Evolutionary conservation across 495 filamentous ascomycete genomes (phyloP).

Genomic region (Friedmanniomyces endolithicus): DNA sequence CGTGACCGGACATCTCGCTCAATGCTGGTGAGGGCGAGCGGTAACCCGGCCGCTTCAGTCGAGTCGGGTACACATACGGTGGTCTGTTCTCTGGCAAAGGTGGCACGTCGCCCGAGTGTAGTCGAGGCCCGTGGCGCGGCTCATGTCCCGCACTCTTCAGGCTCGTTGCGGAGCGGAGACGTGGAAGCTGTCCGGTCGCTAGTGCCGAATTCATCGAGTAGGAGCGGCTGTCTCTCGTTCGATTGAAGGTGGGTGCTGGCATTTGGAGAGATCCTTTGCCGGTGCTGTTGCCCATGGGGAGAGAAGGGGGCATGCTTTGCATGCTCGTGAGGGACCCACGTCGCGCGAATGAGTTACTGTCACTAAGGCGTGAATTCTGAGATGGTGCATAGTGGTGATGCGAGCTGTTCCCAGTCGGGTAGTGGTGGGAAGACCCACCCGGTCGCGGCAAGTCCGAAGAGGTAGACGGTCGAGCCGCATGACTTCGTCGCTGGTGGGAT

Average conservation of each 20-base stretch:
- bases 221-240: conserved; percentile 34
- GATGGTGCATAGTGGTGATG: conserved; percentile 24
- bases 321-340: conserved; percentile 21
- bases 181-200: conserved; percentile 40
- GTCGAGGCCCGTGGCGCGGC: conserved; percentile 31
- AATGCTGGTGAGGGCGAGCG: conserved; percentile 51
- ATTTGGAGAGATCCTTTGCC: conserved; percentile 17
- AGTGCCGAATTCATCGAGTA: conserved; percentile 45
- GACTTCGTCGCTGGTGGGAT: conserved; percentile 20
- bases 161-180: conserved; percentile 42
- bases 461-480: conserved; percentile 20
- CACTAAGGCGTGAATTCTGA: conserved; percentile 17
- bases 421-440: conserved; percentile 5
- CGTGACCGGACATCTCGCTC: conserved; percentile 29
- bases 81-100: conserved; percentile 35
- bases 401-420: conserved; percentile 9
- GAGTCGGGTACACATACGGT: conserved; percentile 52
- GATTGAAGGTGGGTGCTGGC: conserved; percentile 16
- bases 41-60: conserved; percentile 51
- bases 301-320: conserved; percentile 21
- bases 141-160: conserved; percentile 34
- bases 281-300: conserved; percentile 9
- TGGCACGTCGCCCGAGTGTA: conserved; percentile 8
- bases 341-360: conserved; percentile 11
- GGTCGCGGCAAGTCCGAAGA: conserved; percentile 11